Percentiles rank a stretch among this genome's conserved stretches.
These are phyloP conservation scores for Annona squamosa DNA, from an alignment of 164 flowering plant genomes.

Conservation along the genomic window DNA sequence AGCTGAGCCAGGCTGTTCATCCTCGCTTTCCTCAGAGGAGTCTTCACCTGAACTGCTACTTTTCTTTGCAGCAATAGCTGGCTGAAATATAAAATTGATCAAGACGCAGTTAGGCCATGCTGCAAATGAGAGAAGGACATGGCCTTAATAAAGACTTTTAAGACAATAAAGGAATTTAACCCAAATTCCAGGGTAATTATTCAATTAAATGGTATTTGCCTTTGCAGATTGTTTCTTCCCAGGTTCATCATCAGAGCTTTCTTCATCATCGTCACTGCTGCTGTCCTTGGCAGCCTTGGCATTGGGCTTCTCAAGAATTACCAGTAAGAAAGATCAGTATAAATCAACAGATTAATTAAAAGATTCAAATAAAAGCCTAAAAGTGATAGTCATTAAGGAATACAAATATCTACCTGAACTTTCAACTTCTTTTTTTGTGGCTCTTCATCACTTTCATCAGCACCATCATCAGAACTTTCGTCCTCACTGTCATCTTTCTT, in stretches of 20 bases:
- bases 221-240: slow-evolving; percentile 1
- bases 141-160: not conserved
- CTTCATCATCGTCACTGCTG: slow-evolving; percentile 8
- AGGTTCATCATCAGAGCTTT: slow-evolving; percentile 7
- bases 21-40: slow-evolving; percentile 34
- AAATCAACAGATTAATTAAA: not conserved
- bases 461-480: slow-evolving; percentile 22
- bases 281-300: slow-evolving; percentile 7
- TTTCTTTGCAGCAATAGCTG: slow-evolving; percentile 12
- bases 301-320: slow-evolving; percentile 2
- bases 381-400: not conserved
- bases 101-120: not conserved
- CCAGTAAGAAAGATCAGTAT: not conserved
- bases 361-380: too few species aligned
- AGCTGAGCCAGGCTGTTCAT: slow-evolving; percentile 32
- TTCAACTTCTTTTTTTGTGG: slow-evolving; percentile 31
- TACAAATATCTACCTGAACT: slow-evolving; percentile 1
- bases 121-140: not conserved
- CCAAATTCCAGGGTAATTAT: not conserved
- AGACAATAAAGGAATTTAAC: too few species aligned
- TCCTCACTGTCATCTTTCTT: slow-evolving; percentile 16
- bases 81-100: slow-evolving; percentile 1
- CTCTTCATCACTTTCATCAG: slow-evolving; percentile 33
- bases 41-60: slow-evolving; percentile 29
- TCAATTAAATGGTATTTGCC: not conserved